Evolutionary conservation across 306 rosid species (phyloP).

Genomic region (Pyrus pyrifolia): DNA sequence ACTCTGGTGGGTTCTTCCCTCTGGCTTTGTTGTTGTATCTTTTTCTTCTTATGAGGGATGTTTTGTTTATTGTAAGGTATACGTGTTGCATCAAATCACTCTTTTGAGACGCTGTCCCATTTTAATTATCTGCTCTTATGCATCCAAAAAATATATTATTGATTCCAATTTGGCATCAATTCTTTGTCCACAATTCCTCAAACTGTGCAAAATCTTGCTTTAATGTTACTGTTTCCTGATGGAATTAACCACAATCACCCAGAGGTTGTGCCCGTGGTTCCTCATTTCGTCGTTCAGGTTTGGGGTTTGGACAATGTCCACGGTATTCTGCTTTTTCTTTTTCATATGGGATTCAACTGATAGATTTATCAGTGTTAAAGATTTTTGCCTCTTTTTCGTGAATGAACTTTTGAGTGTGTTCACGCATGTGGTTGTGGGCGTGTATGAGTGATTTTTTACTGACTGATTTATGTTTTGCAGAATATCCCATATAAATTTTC

Average conservation of each 20-base stretch:
- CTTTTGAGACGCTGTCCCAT: not conserved
- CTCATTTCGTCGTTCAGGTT: not conserved
- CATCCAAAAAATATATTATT: not conserved
- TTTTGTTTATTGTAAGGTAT: conserved; percentile 1
- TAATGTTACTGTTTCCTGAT: not conserved
- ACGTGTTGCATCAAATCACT: conserved; percentile 4
- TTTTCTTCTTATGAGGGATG: not conserved
- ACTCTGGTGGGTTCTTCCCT: conserved; percentile 68
- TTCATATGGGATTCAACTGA: not conserved
- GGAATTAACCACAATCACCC: not conserved
- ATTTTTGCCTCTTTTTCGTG: not conserved
- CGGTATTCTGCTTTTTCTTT: not conserved
- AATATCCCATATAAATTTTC: conserved; percentile 83
- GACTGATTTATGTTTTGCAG: conserved; percentile 38
- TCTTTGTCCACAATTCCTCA: not conserved
- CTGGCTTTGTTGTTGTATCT: not conserved
- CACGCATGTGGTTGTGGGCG: not conserved
- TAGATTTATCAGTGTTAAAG: not conserved
- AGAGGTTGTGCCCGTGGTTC: not conserved
- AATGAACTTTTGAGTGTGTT: not conserved
- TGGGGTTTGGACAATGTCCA: not conserved
- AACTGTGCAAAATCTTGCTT: not conserved
- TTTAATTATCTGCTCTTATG: not conserved
- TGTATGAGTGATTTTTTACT: conserved; percentile 7
- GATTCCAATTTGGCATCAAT: not conserved